Evolutionary conservation across 176 grass and related monocot species (phyloP).

Genomic region (Aegilops umbellulata): DNA sequence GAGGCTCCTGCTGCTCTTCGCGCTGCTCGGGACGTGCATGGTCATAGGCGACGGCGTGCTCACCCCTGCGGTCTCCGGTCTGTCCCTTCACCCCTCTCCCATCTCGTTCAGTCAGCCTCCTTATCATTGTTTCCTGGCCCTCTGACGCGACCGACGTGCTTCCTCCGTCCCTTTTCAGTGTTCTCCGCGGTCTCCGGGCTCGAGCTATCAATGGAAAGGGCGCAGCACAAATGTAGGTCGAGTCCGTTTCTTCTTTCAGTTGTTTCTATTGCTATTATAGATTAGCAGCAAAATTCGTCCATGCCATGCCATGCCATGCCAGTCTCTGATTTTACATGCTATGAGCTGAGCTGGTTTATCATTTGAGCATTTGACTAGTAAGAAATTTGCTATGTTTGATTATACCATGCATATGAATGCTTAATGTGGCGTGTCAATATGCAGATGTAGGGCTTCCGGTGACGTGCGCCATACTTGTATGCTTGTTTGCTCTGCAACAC

Average conservation of each 20-base stretch:
- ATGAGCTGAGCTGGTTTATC: background rate
- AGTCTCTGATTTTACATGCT: no score
- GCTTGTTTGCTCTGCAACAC: slow-evolving; percentile 96
- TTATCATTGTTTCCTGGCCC: no score
- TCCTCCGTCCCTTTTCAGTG: slow-evolving; percentile 48
- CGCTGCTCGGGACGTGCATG: slow-evolving; percentile 94
- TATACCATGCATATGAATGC: background rate
- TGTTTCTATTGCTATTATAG: no score
- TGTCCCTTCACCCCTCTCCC: background rate
- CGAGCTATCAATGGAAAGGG: slow-evolving; percentile 73
- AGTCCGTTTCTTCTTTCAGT: background rate
- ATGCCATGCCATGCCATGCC: no score
- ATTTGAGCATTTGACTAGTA: background rate
- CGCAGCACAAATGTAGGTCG: slow-evolving; percentile 88
- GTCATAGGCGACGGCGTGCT: slow-evolving; percentile 96
- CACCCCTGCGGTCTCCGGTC: slow-evolving; percentile 93
- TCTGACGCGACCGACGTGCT: background rate
- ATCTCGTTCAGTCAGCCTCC: background rate
- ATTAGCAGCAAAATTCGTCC: no score
- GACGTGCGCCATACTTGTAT: slow-evolving; percentile 72
- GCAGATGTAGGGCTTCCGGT: slow-evolving; percentile 90
- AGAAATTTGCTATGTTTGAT: slow-evolving; percentile 8
- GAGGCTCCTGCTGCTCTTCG: slow-evolving; percentile 69
- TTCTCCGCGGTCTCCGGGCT: slow-evolving; percentile 94
- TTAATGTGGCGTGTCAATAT: slow-evolving; percentile 23